Evolutionary conservation across 495 filamentous ascomycete genomes (phyloP).

Genomic region (Hyaloscypha hepaticicola): DNA sequence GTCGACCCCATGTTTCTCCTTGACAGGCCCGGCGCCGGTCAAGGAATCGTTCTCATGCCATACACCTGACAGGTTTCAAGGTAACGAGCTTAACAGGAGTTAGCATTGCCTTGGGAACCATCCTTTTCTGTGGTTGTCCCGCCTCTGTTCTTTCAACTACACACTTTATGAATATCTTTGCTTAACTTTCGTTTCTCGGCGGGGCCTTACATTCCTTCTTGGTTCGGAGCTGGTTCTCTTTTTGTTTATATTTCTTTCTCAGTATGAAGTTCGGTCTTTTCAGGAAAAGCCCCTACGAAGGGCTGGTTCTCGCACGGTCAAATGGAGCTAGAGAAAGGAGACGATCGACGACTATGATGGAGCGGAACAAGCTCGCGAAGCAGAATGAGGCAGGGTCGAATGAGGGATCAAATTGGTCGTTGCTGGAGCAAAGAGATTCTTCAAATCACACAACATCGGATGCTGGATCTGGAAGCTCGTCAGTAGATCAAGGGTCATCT

Average conservation of each 20-base stretch:
- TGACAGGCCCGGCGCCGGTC: neutral
- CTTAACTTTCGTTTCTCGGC: neutral
- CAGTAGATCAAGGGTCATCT: neutral
- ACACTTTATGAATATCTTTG: neutral
- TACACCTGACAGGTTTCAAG: neutral
- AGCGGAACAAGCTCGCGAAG: neutral
- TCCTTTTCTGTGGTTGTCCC: neutral
- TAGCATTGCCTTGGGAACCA: neutral
- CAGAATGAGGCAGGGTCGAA: neutral
- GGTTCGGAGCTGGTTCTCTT: neutral
- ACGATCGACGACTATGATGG: neutral
- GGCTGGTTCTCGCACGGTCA: neutral
- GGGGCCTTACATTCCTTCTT: neutral
- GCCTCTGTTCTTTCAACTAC: neutral
- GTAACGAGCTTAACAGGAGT: neutral
- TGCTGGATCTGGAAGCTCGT: neutral
- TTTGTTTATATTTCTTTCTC: neutral
- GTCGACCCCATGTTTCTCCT: neutral
- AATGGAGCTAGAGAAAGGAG: neutral
- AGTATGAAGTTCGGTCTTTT: neutral
- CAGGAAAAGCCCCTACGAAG: neutral
- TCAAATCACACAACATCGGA: too few relatives aligned
- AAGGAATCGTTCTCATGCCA: neutral
- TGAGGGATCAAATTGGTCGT: neutral
- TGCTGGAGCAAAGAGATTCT: neutral